Base-by-base conservation (phyloP, 2,329 filamentous ascomycete genomes). In the Pseudonectria foliicola region DNA sequence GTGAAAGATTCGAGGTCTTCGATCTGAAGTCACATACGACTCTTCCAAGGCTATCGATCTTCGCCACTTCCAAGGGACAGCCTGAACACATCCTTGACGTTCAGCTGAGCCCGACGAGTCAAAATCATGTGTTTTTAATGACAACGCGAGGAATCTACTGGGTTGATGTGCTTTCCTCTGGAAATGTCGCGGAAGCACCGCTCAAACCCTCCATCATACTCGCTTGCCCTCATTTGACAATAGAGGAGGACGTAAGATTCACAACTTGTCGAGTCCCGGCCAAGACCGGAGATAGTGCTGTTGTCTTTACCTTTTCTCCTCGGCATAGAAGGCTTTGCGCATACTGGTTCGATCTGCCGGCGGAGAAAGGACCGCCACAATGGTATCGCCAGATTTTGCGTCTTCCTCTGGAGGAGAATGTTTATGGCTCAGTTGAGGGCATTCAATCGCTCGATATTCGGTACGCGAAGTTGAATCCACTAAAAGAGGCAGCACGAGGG, bases 51-150 rank as follows among this genome's bases (percentile, higher is more conserved):
- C 44, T 57, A 10, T 52, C 58, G 10, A 39, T 49, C 6, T 34
- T 58, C n/a, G 42, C 33, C 10, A 40, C 50, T 10, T 39, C 47
- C 13, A 51, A 43, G 28, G 37, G 29, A 8, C 55, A 47, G 2
- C 43, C 50, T 15, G 64, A 67, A 33, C 49, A 43, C 12, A 71
- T 86, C 31, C 52, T 86, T 38, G 73, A 82, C 48, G 50, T 79
- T 2, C 66, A 67, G 42, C 47, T 56, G 7, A 73, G 72, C 38
- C 66, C 68, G 1, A 49, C 55, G 3, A 60, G 69, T 34, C 57
- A 62, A 5, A 60, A 63, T 16, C 67, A 74, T n/a, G 48, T 77
- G 2, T 73, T 79, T 37, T 59, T 84, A 8, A 58, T 85, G 29
- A 85, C 78, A 1, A 68, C 66, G 10, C 62, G 62, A 1, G 61